Base-by-base conservation (phyloP, 805 yeast species). In the Nakazawaea wyomingensis region DNA sequence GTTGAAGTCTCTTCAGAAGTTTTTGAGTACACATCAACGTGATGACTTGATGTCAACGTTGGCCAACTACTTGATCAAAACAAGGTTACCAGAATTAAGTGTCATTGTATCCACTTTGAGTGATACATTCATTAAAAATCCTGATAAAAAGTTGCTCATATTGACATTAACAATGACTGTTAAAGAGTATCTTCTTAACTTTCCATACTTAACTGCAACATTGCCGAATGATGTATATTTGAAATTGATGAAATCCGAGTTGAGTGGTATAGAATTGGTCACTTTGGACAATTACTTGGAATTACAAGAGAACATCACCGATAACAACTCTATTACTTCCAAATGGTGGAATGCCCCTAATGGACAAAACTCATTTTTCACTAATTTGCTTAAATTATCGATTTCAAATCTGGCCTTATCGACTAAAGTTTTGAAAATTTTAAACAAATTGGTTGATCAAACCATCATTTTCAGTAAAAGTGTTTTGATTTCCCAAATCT, bases 311-410 rank as follows among this genome's bases (percentile, higher is more conserved):
- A 66, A 50, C 17, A 51, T 66, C 11, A 67, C 72, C 8, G 65
- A 68, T 11, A 60, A 72, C 3, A 78, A 74, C 39, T 28, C 39
- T 13, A 22, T 34, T 4, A 21, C 34, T 4, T 13, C 41, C 19
- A 69, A 79, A 26, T 90, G 96, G 96, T 89, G 93, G 89, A 82
- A 76, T 55, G 64, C 73, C 21, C 47, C 69, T 2, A 67, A 65
- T 5, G 54, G 62, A 1, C 65, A 66, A 14, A 69, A 71, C 43
- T 80, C 95, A 0, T 64, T 85, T 35, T 88, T 87, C 59, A 79
- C 90, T 0, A 74, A 78, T 5, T 63, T 88, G 43, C 53, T 85
- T 22, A 75, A 76, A 54, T 61, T 86, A 30, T 75, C 67, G 2
- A 45, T 53, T 34, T 47, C 53, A 5, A 44, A 31, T 22, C 19